Evolutionary conservation across 192 early-diverging fungal genomes (phyloP), one percentile per base, ranked within the genome.

Genomic region (Coemansia sp.): DNA sequence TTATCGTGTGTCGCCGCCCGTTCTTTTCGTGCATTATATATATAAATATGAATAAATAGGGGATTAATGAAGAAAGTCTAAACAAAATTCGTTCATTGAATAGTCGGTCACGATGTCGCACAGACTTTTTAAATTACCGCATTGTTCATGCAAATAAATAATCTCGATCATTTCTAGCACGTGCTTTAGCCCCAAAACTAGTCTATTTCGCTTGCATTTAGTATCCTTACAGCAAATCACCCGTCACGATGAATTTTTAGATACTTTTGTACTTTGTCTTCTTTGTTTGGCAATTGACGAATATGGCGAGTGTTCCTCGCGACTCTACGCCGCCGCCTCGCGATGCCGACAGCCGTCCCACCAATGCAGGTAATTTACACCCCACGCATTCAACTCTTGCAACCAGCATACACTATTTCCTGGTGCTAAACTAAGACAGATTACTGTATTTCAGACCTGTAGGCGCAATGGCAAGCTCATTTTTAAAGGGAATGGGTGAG

Each of bases 401-500:
- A 52, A 42, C 0, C 15, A 6, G 26, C 4, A 31, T 50, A 19
- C 49, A 50, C 21, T 48, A 17, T 48, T 48, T 48, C 19, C 5
- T 48, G 0, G 19, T 19, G 19, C 8, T 50, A 50, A 50, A 50
- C 4, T 21, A 22, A 15, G 17, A 19, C 21, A 19, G 3, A 50
- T 15, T 19, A 21, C 40, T 21, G 36, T 22, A 12, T 59, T 36
- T 42, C 14, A 42, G 21, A 23, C 28, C 37, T 48, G 51, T 66
- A 66, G 70, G 23, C 5, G 47, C 59, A 14, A 64, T 74, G 63
- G 72, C 72, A 5, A 64, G 14, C 11, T 72, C 75, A 51, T 78
- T 72, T 54, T 31, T 78, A 19, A 78, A 60, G 19, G 66, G 44
- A 63, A 69, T 78, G 75, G 62, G 66, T 12, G 69, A 69, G 55